Evolutionary conservation across 768 basidiomycete species (phyloP), one percentile per base, ranked within the genome.

Genomic region (Tricholoma sp.): DNA sequence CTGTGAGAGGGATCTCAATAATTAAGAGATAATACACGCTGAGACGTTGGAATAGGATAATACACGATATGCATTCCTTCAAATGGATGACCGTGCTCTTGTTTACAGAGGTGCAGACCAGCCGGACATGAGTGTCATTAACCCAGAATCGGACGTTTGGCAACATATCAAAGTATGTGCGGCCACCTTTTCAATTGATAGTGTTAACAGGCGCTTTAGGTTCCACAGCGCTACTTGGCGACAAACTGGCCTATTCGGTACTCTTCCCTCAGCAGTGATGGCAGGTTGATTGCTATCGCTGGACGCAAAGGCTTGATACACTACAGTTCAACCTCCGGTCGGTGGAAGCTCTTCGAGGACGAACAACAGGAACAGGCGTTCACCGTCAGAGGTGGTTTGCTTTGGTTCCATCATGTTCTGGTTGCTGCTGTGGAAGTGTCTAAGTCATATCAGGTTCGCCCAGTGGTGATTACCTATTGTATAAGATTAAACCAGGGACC

Each of bases 111-210:
- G 96, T 12, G 93, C 95, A 27, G 96, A 98, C 69, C 95, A 98
- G 69, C 95, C 96, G 5, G 95, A 98, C 68, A 89, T 97, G 87
- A 96, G 93, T 67, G 87, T 99, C 57, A 97, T 98, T 66, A 98
- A 98, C 67, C 94, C 95, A 14, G 94, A 96, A 69, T 92, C 92
- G 3, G 95, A 98, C 65, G 95, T 98, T 16, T 98, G 96, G 95
- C 94, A 98, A 64, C 89, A 91, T 72, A 89, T 98, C 70, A 96
- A 95, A 82, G 93, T 83, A 61, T 52, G 62, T 63, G 18, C 16
- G 14, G 19, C 24, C 14, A 50, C 31, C 10, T 50, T 11, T 45
- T 5, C 6, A 21, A 34, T n/a, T 49, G 21, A 2, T 18, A 31
- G 29, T 18, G 18, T 18, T 50, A 29, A 10, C 7, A 18, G 10